Percentiles rank a stretch among this genome's conserved stretches.
Conservation (phyloP, 768 basidiomycete species). For the Suillus plorans region DNA sequence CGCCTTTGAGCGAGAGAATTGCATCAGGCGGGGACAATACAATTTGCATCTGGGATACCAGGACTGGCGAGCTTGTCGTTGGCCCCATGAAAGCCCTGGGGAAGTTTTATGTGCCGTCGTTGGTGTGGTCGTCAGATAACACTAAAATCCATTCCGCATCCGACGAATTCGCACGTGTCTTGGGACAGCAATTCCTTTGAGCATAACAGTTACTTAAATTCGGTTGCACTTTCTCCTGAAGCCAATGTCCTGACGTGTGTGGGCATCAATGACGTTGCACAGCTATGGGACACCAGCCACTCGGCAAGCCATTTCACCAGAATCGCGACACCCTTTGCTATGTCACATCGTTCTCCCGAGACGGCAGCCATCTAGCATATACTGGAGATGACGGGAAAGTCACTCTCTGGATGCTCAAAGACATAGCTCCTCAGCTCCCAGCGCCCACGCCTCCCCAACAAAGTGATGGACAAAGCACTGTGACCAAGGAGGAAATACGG, state of each 20-base stretch:
- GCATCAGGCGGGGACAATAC: background rate
- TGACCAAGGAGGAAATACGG: background rate
- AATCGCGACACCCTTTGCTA: background rate
- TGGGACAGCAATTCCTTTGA: background rate
- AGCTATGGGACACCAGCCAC: background rate
- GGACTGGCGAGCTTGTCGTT: background rate
- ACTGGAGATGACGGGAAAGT: background rate
- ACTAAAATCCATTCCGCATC: background rate
- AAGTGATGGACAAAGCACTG: background rate
- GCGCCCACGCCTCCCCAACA: background rate
- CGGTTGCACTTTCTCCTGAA: background rate
- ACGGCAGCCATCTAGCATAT: background rate
- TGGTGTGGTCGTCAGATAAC: background rate
- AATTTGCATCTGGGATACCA: background rate
- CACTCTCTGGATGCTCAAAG: background rate
- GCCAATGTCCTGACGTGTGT: background rate
- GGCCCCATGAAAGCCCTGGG: background rate
- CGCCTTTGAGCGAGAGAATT: background rate
- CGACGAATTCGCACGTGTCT: background rate
- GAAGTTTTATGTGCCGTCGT: background rate
- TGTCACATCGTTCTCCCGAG: background rate
- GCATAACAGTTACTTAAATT: background rate
- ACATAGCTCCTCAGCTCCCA: background rate
- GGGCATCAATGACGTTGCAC: background rate
- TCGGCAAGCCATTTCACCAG: background rate